Conservation (phyloP, 345 rosid genomes). For the Salix exigua region DNA sequence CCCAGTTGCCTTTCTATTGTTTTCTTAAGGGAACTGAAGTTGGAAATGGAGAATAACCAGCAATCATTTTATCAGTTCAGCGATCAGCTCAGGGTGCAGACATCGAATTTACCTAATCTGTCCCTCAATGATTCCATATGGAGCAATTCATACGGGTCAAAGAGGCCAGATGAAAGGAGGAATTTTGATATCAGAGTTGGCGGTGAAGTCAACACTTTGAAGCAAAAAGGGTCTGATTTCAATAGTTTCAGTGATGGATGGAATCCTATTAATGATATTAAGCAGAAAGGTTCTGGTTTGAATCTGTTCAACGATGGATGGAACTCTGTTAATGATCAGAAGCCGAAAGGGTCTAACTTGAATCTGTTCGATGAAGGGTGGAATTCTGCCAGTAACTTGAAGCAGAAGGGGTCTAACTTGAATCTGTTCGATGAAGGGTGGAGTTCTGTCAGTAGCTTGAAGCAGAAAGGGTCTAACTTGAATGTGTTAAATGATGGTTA, state of each 20-base stretch:
- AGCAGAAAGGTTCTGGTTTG: constrained; percentile 30
- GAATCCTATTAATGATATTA: constrained; percentile 6
- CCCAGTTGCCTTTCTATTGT: constrained; percentile 14
- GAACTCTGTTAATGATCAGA: constrained; percentile 29
- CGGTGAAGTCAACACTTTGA: constrained; percentile 21
- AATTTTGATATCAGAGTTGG: constrained; percentile 73
- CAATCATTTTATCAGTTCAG: constrained; percentile 95
- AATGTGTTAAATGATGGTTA: neutral
- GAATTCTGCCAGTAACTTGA: neutral
- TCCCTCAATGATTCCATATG: constrained; percentile 90
- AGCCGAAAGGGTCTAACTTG: neutral
- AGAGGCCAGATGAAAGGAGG: constrained; percentile 60
- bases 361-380: constrained; percentile 9
- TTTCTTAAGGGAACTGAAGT: constrained; percentile 1
- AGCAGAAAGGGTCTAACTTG: neutral
- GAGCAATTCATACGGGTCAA: constrained; percentile 54
- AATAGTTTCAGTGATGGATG: constrained; percentile 9
- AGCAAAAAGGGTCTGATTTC: neutral
- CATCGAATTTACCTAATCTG: constrained; percentile 59
- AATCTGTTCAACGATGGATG: constrained; percentile 42
- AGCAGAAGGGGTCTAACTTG: neutral
- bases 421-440: constrained; percentile 10
- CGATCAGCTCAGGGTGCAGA: constrained; percentile 79
- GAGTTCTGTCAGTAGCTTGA: neutral
- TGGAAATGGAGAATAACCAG: constrained; percentile 73